These are phyloP conservation scores for Tolypocladium album DNA, from an alignment of 2,329 filamentous ascomycete species.

Conservation along the genomic window DNA sequence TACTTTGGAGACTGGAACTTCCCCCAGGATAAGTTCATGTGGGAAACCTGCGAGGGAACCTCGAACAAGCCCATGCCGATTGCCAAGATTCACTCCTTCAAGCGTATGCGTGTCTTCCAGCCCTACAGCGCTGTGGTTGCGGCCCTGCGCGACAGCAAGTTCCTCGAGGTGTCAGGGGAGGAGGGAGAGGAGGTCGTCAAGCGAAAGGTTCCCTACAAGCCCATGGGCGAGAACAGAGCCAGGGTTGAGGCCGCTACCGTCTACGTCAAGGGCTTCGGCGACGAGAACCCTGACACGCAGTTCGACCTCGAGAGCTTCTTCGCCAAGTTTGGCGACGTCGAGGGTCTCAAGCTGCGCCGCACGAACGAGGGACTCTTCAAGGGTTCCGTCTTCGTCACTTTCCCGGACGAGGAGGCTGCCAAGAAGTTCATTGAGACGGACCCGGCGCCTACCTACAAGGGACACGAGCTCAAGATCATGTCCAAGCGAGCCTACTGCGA, in stretches of 20 bases:
- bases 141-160: slow-evolving; percentile 67
- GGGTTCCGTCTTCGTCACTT: slow-evolving; percentile 93
- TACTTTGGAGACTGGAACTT: slow-evolving; percentile 93
- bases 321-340: slow-evolving; percentile 65
- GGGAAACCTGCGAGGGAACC: slow-evolving; percentile 63
- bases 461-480: slow-evolving; percentile 68
- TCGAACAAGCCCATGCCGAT: slow-evolving; percentile 75
- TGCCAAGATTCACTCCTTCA: slow-evolving; percentile 72
- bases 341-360: slow-evolving; percentile 79
- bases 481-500: slow-evolving; percentile 80
- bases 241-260: slow-evolving; percentile 63
- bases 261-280: slow-evolving; percentile 91
- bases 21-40: slow-evolving; percentile 78
- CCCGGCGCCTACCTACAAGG: slow-evolving; percentile 76
- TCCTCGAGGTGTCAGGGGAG: slow-evolving; percentile 63
- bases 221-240: slow-evolving; percentile 46
- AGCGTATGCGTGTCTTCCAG: slow-evolving; percentile 93
- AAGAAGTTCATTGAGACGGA: slow-evolving; percentile 72
- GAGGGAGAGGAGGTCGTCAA: slow-evolving; percentile 61
- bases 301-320: slow-evolving; percentile 94
- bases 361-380: slow-evolving; percentile 69
- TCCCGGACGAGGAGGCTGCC: slow-evolving; percentile 65
- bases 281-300: slow-evolving; percentile 73
- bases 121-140: slow-evolving; percentile 74
- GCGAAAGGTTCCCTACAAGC: slow-evolving; percentile 63